Evolutionary conservation across 2,329 filamentous ascomycete genomes (phyloP).

Genomic region (Aspergillus piperis): DNA sequence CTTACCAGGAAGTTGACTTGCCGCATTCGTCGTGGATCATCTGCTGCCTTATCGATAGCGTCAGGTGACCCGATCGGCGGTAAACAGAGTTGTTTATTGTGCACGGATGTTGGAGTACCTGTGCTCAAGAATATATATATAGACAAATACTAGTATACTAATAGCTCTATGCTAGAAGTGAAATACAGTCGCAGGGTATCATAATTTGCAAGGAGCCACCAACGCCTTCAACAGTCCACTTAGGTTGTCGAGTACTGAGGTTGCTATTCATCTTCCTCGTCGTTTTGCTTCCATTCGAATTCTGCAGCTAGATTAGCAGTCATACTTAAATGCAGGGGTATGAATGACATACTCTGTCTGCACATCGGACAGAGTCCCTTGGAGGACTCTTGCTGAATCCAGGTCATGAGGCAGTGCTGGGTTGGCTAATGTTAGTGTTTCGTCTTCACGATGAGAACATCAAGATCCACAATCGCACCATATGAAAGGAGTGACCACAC

Average conservation of each 20-base stretch:
- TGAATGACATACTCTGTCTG: constrained; percentile 70
- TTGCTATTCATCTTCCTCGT: constrained; percentile 16
- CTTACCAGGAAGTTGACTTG: not conserved
- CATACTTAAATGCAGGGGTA: not conserved
- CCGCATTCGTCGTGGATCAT: constrained; percentile 12
- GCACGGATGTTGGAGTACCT: not conserved
- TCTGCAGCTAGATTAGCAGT: constrained; percentile 38
- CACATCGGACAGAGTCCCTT: constrained; percentile 98
- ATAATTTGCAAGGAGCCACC: constrained; percentile 12
- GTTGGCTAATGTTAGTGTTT: constrained; percentile 6
- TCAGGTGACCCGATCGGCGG: constrained; percentile 5
- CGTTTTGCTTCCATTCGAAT: constrained; percentile 55
- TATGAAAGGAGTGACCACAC: constrained; percentile 97
- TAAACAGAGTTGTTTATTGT: not conserved
- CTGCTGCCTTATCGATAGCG: constrained; percentile 34
- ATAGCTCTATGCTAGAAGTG: constrained; percentile 9
- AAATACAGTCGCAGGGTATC: constrained; percentile 23
- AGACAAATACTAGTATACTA: not conserved
- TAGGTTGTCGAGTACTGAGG: not conserved
- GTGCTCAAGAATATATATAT: not conserved
- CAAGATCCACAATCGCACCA: constrained; percentile 58
- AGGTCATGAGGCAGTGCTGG: constrained; percentile 82
- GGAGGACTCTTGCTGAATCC: constrained; percentile 92
- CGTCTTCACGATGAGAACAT: constrained; percentile 9
- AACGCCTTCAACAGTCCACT: constrained; percentile 11